Conservation (phyloP, 108 stramenopile genomes). For the Pseudonitzschia multiseries region DNA sequence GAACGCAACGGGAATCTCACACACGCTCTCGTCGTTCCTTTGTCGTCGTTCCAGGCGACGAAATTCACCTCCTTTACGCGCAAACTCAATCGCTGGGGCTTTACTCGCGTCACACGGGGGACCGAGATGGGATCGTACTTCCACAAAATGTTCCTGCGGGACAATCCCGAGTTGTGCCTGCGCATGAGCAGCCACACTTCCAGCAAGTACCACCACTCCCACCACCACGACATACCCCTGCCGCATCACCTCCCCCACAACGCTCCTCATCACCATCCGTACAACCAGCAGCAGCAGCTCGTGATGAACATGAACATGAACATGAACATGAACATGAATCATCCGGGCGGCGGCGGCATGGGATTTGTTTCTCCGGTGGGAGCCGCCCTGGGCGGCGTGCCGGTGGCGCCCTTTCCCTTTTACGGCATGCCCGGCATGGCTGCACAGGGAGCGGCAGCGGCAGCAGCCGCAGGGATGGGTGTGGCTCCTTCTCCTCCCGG, state of each 20-base stretch:
- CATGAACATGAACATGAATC: too few relatives aligned
- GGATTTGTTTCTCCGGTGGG: slow-evolving; percentile 22
- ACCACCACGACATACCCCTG: background rate
- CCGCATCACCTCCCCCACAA: background rate
- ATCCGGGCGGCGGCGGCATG: slow-evolving; percentile 6
- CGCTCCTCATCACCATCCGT: too few relatives aligned
- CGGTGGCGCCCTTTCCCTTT: slow-evolving; percentile 29
- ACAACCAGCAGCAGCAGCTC: slow-evolving; percentile 24
- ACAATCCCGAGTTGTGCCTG: slow-evolving; percentile 43
- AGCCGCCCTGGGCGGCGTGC: slow-evolving; percentile 24
- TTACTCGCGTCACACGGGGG: slow-evolving; percentile 56
- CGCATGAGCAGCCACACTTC: slow-evolving; percentile 57
- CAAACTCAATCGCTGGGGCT: slow-evolving; percentile 67
- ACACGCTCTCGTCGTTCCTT: background rate
- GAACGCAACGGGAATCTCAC: too few relatives aligned
- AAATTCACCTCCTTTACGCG: slow-evolving; percentile 63
- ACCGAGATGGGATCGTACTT: slow-evolving; percentile 67
- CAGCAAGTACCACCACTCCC: slow-evolving; percentile 27
- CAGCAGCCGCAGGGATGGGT: too few relatives aligned
- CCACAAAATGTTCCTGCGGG: slow-evolving; percentile 50
- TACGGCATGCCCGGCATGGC: slow-evolving; percentile 13
- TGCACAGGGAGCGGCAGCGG: background rate
- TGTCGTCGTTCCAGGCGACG: slow-evolving; percentile 10
- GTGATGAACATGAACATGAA: too few relatives aligned
- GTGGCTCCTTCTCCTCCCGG: background rate